These are phyloP conservation scores for Cyberlindnera meyerae DNA, from an alignment of 805 yeast genomes.

Conservation along the genomic window DNA sequence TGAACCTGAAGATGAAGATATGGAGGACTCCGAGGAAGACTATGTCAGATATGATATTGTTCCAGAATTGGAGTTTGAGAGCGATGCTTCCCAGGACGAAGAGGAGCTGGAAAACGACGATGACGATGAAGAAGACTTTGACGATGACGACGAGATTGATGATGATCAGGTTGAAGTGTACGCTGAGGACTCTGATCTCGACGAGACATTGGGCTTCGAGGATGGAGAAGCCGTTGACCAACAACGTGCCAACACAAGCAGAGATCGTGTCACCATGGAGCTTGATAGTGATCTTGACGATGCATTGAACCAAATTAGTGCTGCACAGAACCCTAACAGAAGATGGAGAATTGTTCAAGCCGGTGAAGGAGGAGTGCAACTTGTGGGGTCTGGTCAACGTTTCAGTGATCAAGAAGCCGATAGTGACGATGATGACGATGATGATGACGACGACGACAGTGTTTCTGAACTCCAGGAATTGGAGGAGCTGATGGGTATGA, in stretches of 20 bases:
- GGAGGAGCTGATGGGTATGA: no score
- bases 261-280: constrained; percentile 4
- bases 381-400: no score
- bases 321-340: not conserved
- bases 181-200: constrained; percentile 12
- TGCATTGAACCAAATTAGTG: constrained; percentile 2
- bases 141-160: constrained; percentile 26
- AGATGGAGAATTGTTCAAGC: constrained; percentile 16
- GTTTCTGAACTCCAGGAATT: constrained; percentile 11
- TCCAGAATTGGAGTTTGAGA: constrained; percentile 11
- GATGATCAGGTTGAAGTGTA: constrained; percentile 9
- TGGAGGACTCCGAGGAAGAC: constrained; percentile 6
- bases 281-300: constrained; percentile 7
- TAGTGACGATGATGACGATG: constrained; percentile 14
- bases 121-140: constrained; percentile 27
- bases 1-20: constrained; percentile 21
- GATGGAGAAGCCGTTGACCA: constrained; percentile 19
- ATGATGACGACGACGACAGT: constrained; percentile 20
- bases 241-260: not conserved
- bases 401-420: no score
- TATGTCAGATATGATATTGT: constrained; percentile 14
- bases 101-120: no score
- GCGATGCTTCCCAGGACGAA: no score
- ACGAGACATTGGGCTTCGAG: constrained; percentile 27
- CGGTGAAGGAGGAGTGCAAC: constrained; percentile 20